Base-by-base conservation (phyloP, 805 yeast species). In the Metschnikowia chrysomelidarum region DNA sequence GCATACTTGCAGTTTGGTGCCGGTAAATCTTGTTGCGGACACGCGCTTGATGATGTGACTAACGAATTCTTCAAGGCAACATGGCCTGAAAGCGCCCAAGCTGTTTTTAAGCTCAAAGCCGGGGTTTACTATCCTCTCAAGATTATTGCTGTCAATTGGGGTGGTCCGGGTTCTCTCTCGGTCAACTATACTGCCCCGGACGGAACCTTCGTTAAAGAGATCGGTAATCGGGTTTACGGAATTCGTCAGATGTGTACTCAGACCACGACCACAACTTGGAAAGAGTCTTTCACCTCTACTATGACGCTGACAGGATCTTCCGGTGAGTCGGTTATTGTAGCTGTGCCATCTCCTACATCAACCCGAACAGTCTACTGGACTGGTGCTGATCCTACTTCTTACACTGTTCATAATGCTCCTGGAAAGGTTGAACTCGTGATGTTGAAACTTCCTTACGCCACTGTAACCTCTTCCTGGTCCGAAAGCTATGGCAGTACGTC, bases 221-320 rank as follows among this genome's bases (percentile, higher is more conserved):
- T 40, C 19, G 44, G 38, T 3, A 10, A 23, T 12, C 22, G n/a
- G 21, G 24, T 41, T 4, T 23, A 30, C 7, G 42, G 38, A 19
- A 25, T 34, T 16, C 22, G 13, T n/a, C 39, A 45, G 18, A 31
- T 36, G 17, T 40, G 34, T 9, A 24, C 23, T 9, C 13, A 19
- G 2, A 50, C 53, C 1, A 30, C 22, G 6, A 47, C 53, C 4
- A 27, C 32, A 17, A 40, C 53, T 19, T 46, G 44, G 36, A 32
- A 34, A 11, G 38, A 36, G n/a, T 24, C 45, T 8, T 34, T 44
- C 15, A 40, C 43, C n/a, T 50, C 56, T 5, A 36, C 40, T 13
- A 19, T 29, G 10, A 36, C 40, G 11, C 13, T 4, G 3, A 22
- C 36, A 3, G 32, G 24, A 9, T 17, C 16, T 8, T n/a, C 17